A percentile compares a stretch with the other conserved stretches of the same genome.
Conservation (phyloP, 2,329 filamentous ascomycete genomes). For the Amylocarpus encephaloides region DNA sequence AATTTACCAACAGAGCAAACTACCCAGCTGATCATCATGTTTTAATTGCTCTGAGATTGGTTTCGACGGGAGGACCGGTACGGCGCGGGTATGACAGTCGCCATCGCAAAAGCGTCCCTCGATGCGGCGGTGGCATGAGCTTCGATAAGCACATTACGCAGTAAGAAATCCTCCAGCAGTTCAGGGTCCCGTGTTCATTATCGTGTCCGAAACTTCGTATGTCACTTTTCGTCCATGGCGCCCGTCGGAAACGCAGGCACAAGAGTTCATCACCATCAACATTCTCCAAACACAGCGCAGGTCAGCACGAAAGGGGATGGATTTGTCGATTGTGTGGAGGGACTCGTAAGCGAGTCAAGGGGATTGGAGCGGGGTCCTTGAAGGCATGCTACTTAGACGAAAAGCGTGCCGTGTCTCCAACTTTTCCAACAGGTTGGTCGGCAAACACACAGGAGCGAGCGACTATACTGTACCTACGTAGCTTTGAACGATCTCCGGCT, state of each 20-base stretch:
- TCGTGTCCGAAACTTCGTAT: background rate
- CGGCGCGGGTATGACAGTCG: background rate
- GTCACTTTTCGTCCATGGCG: background rate
- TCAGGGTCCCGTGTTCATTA: background rate
- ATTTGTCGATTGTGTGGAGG: no score
- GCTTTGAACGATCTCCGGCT: no score
- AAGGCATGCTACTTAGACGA: background rate
- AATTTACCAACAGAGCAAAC: background rate
- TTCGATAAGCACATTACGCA: background rate
- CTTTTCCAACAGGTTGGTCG: no score
- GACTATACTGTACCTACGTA: no score
- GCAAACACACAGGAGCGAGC: no score
- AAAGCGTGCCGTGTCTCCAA: constrained; percentile 10
- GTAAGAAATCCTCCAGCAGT: no score
- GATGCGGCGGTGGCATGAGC: background rate
- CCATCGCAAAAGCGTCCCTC: background rate
- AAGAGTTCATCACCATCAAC: background rate
- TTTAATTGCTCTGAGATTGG: background rate
- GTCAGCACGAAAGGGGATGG: no score
- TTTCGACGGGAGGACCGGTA: background rate
- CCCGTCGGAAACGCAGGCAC: background rate
- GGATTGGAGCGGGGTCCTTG: background rate
- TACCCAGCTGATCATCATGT: background rate
- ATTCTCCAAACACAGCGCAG: background rate
- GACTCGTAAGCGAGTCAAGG: background rate